Percentiles rank a stretch among this genome's conserved stretches.
These are phyloP conservation scores for Chrysosphaeria jannelii DNA, from an alignment of 2,329 filamentous ascomycete species.

Conservation along the genomic window DNA sequence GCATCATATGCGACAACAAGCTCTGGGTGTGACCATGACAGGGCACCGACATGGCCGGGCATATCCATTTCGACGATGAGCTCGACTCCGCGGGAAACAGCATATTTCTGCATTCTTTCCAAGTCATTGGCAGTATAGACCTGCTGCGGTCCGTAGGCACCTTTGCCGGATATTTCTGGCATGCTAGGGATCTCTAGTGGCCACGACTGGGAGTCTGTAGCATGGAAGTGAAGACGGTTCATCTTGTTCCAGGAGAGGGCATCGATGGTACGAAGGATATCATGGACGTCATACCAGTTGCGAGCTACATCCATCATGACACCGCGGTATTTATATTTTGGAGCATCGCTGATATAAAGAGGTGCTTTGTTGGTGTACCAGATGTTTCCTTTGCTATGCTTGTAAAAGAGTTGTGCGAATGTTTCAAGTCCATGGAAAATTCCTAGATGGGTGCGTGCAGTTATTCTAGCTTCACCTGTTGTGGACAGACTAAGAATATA, in stretches of 20 bases:
- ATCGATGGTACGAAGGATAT: conserved; percentile 49
- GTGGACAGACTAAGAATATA: conserved; percentile 33
- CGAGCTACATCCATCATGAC: conserved; percentile 52
- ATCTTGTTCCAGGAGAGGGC: conserved; percentile 53
- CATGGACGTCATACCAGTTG: conserved; percentile 33
- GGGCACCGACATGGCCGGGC: conserved; percentile 46
- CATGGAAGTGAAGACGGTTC: conserved; percentile 54
- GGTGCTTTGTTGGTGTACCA: conserved; percentile 45
- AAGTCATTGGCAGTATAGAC: conserved; percentile 39
- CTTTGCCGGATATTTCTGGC: conserved; percentile 39
- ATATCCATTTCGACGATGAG: conserved; percentile 54
- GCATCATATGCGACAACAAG: conserved; percentile 34
- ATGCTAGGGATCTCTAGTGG: conserved; percentile 52
- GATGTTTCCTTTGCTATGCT: conserved; percentile 24
- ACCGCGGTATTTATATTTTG: conserved; percentile 48
- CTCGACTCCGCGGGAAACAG: conserved; percentile 33
- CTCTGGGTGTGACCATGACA: conserved; percentile 35
- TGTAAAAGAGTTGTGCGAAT: conserved; percentile 53
- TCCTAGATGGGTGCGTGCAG: conserved; percentile 35
- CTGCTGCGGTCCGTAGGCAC: conserved; percentile 36
- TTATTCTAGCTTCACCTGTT: conserved; percentile 28
- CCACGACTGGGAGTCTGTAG: conserved; percentile 65
- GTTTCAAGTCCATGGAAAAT: conserved; percentile 42
- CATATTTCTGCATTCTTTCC: conserved; percentile 37
- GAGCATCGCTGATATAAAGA: conserved; percentile 38